Conservation (phyloP, 2,329 filamentous ascomycete genomes). For the Aquanectria penicillioides region DNA sequence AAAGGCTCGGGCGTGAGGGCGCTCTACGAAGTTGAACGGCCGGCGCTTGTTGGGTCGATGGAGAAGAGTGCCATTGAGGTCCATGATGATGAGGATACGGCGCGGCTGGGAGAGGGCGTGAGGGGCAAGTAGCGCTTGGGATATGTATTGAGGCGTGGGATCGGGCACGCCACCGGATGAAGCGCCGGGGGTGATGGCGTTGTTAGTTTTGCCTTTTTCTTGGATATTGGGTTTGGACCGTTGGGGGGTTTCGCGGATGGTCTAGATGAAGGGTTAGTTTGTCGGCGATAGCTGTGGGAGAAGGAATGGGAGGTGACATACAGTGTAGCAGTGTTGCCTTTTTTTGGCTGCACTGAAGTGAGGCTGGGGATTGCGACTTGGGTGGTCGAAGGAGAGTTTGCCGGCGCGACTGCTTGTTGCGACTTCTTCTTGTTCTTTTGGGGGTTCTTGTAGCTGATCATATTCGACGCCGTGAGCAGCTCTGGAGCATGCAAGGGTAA, state of each 20-base stretch:
- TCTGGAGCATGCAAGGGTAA: background rate
- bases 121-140: slow-evolving; percentile 58
- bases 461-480: background rate
- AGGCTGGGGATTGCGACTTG: slow-evolving; percentile 2
- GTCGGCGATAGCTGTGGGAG: background rate
- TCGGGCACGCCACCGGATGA: slow-evolving; percentile 68
- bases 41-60: slow-evolving; percentile 67
- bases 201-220: background rate
- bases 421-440: background rate
- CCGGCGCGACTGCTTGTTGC: background rate
- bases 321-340: background rate
- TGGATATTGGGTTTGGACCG: background rate
- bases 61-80: slow-evolving; percentile 93
- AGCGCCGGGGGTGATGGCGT: slow-evolving; percentile 41
- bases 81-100: slow-evolving; percentile 83
- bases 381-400: background rate
- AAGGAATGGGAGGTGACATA: background rate
- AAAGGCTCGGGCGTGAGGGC: slow-evolving; percentile 76
- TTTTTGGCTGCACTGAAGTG: background rate
- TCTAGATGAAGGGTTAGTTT: background rate
- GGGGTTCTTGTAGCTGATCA: slow-evolving; percentile 1
- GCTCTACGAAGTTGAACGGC: slow-evolving; percentile 66
- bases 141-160: slow-evolving; percentile 70
- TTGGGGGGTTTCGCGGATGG: background rate
- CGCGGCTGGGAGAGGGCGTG: slow-evolving; percentile 57